Percentiles rank a stretch among this genome's conserved stretches.
Conservation (phyloP, 768 basidiomycete genomes). For the Leccinum fibrillosum region DNA sequence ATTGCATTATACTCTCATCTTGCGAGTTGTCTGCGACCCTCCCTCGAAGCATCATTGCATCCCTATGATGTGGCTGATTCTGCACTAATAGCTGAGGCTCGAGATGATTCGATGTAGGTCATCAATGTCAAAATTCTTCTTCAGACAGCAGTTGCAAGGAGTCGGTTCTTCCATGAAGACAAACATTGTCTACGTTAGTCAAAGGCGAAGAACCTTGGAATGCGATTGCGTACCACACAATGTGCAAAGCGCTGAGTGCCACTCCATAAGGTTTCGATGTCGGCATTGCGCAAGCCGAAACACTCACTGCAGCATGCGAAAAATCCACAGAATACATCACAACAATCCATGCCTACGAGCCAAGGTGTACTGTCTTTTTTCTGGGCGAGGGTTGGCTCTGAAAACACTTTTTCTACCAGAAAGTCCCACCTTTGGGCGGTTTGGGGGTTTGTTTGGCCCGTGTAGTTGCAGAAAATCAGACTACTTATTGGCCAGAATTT, state of each 20-base stretch:
- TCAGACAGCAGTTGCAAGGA: constrained; percentile 16
- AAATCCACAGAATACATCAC: constrained; percentile 21
- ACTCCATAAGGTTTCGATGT: constrained; percentile 1
- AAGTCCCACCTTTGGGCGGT: too few relatives aligned
- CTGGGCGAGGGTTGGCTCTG: too few relatives aligned
- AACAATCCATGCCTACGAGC: constrained; percentile 19
- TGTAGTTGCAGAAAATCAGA: too few relatives aligned
- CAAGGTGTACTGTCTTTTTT: background rate
- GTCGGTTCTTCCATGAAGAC: constrained; percentile 6
- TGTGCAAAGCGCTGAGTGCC: constrained; percentile 6
- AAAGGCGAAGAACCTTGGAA: background rate
- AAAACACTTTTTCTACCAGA: too few relatives aligned
- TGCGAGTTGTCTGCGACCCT: constrained; percentile 9
- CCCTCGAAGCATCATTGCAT: constrained; percentile 16
- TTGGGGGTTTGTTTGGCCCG: too few relatives aligned
- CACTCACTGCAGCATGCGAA: constrained; percentile 21
- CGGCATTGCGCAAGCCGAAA: background rate
- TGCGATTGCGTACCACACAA: constrained; percentile 13
- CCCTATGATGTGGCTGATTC: constrained; percentile 12
- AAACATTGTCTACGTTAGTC: background rate
- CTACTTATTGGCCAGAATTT: too few relatives aligned
- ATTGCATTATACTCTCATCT: constrained; percentile 4
- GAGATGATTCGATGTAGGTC: background rate
- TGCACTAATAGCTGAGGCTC: constrained; percentile 8
- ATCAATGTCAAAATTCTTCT: constrained; percentile 4